These are phyloP conservation scores for Pelargonium myrrhifolium DNA, from an alignment of 441 rosid genomes.

Conservation along the genomic window DNA sequence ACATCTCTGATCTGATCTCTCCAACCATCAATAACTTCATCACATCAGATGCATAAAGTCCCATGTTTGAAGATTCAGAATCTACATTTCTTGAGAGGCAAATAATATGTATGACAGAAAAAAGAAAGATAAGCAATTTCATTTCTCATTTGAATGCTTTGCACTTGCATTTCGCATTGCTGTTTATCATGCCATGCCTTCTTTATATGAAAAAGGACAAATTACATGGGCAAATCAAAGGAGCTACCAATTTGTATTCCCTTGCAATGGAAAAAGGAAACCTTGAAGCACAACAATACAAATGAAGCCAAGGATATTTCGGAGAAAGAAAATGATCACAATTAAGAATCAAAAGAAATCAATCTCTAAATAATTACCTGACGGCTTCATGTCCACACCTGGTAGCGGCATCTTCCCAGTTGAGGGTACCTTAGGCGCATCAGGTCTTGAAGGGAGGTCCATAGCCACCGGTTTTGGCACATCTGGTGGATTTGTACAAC, in stretches of 20 bases:
- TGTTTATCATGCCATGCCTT: conserved; percentile 16
- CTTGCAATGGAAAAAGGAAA: conserved; percentile 23
- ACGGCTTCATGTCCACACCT: conserved; percentile 53
- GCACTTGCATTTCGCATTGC: conserved; percentile 14
- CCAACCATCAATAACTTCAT: too few species aligned
- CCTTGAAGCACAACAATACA: conserved; percentile 21
- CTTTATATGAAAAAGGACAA: neutral
- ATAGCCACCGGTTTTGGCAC: conserved; percentile 72
- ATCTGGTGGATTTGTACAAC: conserved; percentile 97
- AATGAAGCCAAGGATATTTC: conserved; percentile 16
- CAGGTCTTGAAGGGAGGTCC: conserved; percentile 41
- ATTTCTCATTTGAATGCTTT: conserved; percentile 23
- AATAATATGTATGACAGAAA: neutral
- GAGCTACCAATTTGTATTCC: conserved; percentile 16
- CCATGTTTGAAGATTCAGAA: too few species aligned
- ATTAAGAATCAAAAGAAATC: conserved; percentile 72
- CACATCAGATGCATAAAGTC: too few species aligned
- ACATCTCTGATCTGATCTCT: too few species aligned
- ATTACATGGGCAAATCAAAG: conserved; percentile 18
- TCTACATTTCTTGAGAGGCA: neutral
- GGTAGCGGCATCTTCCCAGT: conserved; percentile 20
- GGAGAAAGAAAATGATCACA: conserved; percentile 12
- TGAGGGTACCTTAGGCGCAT: conserved; percentile 31
- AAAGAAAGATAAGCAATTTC: conserved; percentile 12
- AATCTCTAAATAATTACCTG: conserved; percentile 83